phyloP scores from a whole-genome alignment of 106 monocot genomes.

The Dendrobium officinale region DNA sequence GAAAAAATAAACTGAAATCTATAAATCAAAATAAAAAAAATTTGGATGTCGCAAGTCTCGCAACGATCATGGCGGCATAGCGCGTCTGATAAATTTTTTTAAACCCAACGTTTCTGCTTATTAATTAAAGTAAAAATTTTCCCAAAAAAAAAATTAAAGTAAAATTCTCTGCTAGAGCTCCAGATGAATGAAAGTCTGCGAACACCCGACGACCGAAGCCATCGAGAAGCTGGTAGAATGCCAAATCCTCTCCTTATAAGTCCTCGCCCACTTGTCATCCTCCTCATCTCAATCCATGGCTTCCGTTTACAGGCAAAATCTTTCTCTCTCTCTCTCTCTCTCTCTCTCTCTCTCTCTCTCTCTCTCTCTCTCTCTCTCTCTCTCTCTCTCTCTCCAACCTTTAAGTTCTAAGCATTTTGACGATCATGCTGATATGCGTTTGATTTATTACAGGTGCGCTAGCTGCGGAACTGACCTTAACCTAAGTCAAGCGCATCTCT shows the following conservation, averaged over 20 bases:
- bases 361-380: not conserved
- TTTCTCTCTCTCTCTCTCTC: not conserved
- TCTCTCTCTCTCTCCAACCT: not conserved
- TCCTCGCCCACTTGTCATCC: not conserved
- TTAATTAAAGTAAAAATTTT: too few species aligned
- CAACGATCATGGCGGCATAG: too few species aligned
- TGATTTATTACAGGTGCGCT: slow-evolving; percentile 27
- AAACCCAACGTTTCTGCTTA: too few species aligned
- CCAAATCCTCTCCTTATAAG: not conserved
- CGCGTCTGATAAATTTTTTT: too few species aligned
- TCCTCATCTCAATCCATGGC: slow-evolving; percentile 1
- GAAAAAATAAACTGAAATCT: too few species aligned
- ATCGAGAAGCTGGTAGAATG: not conserved
- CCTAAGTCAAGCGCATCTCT: slow-evolving; percentile 50
- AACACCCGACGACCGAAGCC: not conserved
- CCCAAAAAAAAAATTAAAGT: too few species aligned
- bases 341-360: not conserved
- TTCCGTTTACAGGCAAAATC: slow-evolving; percentile 9
- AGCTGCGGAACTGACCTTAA: slow-evolving; percentile 74
- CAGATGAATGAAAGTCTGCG: not conserved
- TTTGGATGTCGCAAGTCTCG: too few species aligned
- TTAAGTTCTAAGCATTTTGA: too few species aligned
- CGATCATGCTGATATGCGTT: not conserved
- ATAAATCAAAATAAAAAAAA: too few species aligned
- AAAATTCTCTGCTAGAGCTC: too few species aligned